These are phyloP conservation scores for Colletotrichum trifolii DNA, from an alignment of 2,329 filamentous ascomycete species.

Conservation along the genomic window DNA sequence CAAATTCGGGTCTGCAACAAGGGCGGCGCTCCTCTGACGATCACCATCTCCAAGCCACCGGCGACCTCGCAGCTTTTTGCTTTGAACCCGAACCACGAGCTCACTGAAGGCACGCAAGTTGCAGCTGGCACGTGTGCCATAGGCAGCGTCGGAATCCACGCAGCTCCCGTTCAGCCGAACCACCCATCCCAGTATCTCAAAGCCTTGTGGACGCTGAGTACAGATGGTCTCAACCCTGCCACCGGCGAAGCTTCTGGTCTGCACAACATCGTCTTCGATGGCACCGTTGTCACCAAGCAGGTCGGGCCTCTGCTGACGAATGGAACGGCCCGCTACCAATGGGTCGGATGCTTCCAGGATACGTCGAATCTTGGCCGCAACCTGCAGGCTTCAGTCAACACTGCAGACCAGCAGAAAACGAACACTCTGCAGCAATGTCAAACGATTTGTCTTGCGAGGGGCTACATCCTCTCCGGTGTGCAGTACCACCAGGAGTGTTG, in stretches of 20 bases:
- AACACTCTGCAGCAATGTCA: slow-evolving; percentile 50
- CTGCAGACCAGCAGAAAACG: slow-evolving; percentile 37
- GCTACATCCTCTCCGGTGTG: slow-evolving; percentile 48
- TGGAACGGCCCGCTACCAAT: slow-evolving; percentile 45
- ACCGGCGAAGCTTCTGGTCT: slow-evolving; percentile 47
- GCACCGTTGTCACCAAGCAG: slow-evolving; percentile 46
- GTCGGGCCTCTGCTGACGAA: slow-evolving; percentile 49
- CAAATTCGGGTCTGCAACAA: slow-evolving; percentile 50
- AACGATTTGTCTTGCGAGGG: slow-evolving; percentile 41
- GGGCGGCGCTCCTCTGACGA: slow-evolving; percentile 48
- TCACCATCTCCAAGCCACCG: slow-evolving; percentile 53
- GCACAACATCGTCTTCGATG: slow-evolving; percentile 47
- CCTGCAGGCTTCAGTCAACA: slow-evolving; percentile 44
- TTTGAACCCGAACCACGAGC: slow-evolving; percentile 44
- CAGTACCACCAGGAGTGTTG: slow-evolving; percentile 47
- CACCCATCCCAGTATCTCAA: slow-evolving; percentile 43
- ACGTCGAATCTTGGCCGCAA: slow-evolving; percentile 45
- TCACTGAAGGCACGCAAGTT: slow-evolving; percentile 49
- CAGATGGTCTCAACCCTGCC: slow-evolving; percentile 48
- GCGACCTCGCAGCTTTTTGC: slow-evolving; percentile 46
- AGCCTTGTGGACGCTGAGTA: slow-evolving; percentile 53
- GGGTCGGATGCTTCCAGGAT: slow-evolving; percentile 54
- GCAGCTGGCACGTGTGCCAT: slow-evolving; percentile 43
- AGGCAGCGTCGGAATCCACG: slow-evolving; percentile 46
- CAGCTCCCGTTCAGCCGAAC: slow-evolving; percentile 44